These are phyloP conservation scores for Eucalyptus regnans DNA, from an alignment of 345 rosid genomes.

Conservation along the genomic window DNA sequence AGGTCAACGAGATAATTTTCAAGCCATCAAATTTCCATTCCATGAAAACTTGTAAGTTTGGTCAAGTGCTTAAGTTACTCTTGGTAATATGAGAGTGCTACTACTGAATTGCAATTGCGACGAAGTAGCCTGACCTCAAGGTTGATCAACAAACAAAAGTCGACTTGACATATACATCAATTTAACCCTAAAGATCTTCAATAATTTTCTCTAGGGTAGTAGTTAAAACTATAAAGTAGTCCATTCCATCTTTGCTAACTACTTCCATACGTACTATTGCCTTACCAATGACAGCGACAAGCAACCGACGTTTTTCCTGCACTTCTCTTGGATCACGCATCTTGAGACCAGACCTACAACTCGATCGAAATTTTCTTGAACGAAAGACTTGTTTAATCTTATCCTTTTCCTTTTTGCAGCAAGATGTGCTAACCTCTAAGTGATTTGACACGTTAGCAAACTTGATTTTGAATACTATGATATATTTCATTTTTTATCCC, in stretches of 20 bases:
- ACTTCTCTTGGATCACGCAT: not conserved
- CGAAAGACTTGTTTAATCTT: not conserved
- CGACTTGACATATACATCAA: not conserved
- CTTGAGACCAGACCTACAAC: not conserved
- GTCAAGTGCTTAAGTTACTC: not conserved
- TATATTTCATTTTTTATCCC: not conserved
- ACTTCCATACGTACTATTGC: not conserved
- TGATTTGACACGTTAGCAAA: not conserved
- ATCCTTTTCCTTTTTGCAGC: not conserved
- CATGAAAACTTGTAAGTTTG: not conserved
- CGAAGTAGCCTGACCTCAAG: not conserved
- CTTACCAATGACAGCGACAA: not conserved
- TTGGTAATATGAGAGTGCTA: not conserved
- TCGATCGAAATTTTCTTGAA: not conserved
- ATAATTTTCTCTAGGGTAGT: not conserved
- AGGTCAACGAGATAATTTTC: not conserved
- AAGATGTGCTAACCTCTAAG: not conserved
- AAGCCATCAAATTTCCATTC: not conserved
- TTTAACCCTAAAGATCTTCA: not conserved
- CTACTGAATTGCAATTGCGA: not conserved
- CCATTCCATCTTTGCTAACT: not conserved
- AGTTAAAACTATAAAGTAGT: not conserved
- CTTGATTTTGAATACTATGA: not conserved
- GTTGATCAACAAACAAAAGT: not conserved
- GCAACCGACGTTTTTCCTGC: not conserved